Percentiles rank a stretch among this genome's conserved stretches.
Evolutionary conservation across 148 eudicot genomes (phyloP).

Genomic region (Pharnaceum exiguum): DNA sequence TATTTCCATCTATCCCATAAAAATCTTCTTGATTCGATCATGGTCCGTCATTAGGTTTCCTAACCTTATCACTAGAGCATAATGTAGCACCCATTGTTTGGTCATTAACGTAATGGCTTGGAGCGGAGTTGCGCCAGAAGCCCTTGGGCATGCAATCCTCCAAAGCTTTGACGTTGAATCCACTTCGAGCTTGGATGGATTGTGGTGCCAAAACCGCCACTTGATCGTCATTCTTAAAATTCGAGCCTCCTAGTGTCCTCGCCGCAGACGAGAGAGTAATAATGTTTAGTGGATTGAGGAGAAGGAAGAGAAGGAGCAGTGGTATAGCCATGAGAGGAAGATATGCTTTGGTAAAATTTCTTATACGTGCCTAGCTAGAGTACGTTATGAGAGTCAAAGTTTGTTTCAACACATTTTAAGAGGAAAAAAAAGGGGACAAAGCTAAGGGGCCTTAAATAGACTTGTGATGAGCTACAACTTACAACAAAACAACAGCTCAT

Average conservation of each 20-base stretch:
- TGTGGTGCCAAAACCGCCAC: too few species aligned
- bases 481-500: constrained; percentile 32
- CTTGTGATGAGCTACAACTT: constrained; percentile 29
- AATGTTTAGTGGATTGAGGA: background rate
- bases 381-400: background rate
- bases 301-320: constrained; percentile 12
- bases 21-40: too few species aligned
- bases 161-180: constrained; percentile 6
- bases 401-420: background rate
- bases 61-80: constrained; percentile 1
- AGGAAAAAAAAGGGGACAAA: background rate
- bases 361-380: background rate
- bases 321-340: constrained; percentile 5
- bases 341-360: background rate
- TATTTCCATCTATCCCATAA: background rate
- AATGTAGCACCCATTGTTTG: constrained; percentile 13
- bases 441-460: constrained; percentile 7
- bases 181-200: background rate
- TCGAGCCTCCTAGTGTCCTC: constrained; percentile 9
- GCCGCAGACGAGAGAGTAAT: background rate
- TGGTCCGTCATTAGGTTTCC: constrained; percentile 8
- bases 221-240: background rate
- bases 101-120: constrained; percentile 16
- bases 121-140: constrained; percentile 21
- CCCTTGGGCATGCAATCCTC: constrained; percentile 25